Conservation (phyloP, 352 stramenopile genomes). For the Phytopythium ostracodes region DNA sequence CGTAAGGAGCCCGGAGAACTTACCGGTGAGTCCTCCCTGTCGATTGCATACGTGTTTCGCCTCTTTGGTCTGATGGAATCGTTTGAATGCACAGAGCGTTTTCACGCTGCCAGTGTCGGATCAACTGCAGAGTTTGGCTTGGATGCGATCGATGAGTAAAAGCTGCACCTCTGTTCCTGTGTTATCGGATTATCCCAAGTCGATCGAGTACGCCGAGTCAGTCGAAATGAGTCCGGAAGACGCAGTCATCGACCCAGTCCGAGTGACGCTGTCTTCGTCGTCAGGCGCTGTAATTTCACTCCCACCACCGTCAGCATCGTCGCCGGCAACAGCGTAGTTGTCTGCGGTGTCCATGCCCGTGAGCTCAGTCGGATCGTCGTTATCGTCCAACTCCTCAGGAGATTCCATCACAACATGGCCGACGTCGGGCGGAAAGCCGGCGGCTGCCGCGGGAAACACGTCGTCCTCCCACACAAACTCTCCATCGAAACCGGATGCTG, state of each 20-base stretch:
- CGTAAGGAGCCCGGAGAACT: neutral
- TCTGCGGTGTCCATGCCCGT: neutral
- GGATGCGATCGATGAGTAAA: constrained; percentile 3
- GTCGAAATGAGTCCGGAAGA: constrained; percentile 27
- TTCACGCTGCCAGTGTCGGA: neutral
- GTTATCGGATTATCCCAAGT: constrained; percentile 20
- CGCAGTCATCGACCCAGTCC: neutral
- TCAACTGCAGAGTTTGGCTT: neutral
- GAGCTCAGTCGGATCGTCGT: neutral
- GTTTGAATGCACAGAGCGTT: neutral
- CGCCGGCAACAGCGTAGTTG: neutral
- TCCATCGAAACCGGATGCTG: no score
- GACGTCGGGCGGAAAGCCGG: neutral
- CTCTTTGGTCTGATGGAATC: neutral
- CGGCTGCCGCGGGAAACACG: neutral
- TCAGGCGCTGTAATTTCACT: neutral
- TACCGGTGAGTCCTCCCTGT: neutral
- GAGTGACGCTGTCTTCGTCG: neutral
- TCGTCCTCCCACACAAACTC: neutral
- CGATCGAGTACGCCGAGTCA: constrained; percentile 52
- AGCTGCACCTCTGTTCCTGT: constrained; percentile 11
- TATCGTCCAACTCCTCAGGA: neutral
- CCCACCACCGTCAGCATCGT: neutral
- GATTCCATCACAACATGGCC: neutral
- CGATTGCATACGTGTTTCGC: neutral